These are phyloP conservation scores for Boletus mariae DNA, from an alignment of 1,284 basidiomycete genomes.

Conservation along the genomic window DNA sequence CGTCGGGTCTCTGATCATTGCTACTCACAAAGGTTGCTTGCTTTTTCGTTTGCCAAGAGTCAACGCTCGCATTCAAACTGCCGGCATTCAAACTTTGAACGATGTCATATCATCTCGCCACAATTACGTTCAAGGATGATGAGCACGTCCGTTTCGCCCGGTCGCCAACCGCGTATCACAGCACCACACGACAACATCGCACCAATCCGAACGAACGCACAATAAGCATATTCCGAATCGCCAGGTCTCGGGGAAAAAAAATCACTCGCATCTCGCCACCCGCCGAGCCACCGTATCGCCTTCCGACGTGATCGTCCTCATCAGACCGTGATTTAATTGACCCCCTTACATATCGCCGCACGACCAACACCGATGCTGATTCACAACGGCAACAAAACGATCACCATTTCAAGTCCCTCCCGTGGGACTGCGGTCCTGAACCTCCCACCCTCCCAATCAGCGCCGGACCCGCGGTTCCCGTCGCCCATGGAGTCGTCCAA, in stretches of 20 bases:
- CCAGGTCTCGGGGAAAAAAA: not conserved
- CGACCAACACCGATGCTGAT: not conserved
- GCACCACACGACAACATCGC: not conserved
- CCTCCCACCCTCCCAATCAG: not conserved
- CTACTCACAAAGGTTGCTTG: not conserved
- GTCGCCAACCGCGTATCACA: not conserved
- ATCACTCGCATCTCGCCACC: not conserved
- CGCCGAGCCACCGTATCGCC: conserved; percentile 13
- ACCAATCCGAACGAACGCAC: not conserved
- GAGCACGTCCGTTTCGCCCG: not conserved
- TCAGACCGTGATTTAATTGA: not conserved
- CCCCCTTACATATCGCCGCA: conserved; percentile 11
- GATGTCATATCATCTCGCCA: not conserved
- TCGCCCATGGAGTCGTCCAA: not conserved
- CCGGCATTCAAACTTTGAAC: not conserved
- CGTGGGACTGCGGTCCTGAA: conserved; percentile 15
- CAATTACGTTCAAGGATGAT: not conserved
- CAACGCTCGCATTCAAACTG: not conserved
- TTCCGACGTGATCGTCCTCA: conserved; percentile 21
- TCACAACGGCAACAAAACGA: not conserved
- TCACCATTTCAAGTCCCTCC: not conserved
- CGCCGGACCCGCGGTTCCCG: not conserved
- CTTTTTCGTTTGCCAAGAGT: not conserved
- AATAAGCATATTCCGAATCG: not conserved
- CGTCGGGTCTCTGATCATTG: not conserved